Evolutionary conservation across 176 grass and related monocot genomes (phyloP).

Genomic region (Oryza australiensis): DNA sequence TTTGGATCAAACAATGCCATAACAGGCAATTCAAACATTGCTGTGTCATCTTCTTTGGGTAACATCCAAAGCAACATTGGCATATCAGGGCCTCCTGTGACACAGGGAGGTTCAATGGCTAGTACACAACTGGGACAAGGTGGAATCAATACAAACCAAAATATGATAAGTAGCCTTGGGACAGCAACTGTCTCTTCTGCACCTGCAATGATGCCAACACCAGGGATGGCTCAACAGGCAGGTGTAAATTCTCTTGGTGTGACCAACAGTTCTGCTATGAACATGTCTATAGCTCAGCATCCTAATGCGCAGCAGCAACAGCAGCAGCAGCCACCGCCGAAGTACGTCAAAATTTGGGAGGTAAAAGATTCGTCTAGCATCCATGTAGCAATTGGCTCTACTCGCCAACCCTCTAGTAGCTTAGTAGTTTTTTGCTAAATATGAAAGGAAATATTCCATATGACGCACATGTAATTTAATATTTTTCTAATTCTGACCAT

Average conservation of each 20-base stretch:
- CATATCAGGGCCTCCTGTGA: constrained; percentile 58
- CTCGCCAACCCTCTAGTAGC: not conserved
- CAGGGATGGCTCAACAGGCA: constrained; percentile 72
- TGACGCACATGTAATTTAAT: not conserved
- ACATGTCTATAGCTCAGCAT: constrained; percentile 68
- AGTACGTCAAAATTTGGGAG: constrained; percentile 99
- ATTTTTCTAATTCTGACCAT: not conserved
- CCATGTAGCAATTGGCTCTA: not conserved
- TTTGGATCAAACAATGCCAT: constrained; percentile 64
- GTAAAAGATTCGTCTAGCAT: constrained; percentile 47
- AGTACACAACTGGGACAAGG: constrained; percentile 78
- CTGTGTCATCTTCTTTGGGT: constrained; percentile 54
- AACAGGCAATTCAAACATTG: constrained; percentile 66
- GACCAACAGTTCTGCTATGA: constrained; percentile 70
- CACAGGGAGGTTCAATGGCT: constrained; percentile 60
- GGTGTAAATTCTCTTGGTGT: constrained; percentile 72
- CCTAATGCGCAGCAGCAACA: constrained; percentile 66
- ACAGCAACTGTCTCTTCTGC: constrained; percentile 55
- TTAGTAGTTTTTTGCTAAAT: constrained; percentile 32
- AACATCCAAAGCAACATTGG: constrained; percentile 62
- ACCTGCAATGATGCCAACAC: constrained; percentile 88
- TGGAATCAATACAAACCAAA: constrained; percentile 70
- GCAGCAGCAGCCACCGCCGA: constrained; percentile 38
- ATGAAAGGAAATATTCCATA: not conserved
- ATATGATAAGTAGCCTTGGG: constrained; percentile 63